Base-by-base conservation (phyloP, 1,284 basidiomycete genomes). In the Leccinum subrobustum region DNA sequence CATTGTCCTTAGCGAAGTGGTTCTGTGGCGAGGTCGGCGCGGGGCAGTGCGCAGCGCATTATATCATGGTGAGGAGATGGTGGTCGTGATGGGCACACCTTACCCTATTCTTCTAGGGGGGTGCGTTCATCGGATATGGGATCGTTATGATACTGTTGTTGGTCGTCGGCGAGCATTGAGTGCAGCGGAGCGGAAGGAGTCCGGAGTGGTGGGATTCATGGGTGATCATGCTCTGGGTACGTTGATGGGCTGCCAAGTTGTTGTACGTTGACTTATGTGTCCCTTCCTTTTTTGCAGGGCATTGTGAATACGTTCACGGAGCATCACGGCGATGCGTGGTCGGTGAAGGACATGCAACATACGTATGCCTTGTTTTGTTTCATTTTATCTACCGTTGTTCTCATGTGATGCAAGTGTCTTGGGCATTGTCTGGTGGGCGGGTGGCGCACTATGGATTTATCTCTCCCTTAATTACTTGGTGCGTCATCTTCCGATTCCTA, bases 231-330 rank as follows among this genome's bases (percentile, higher is more conserved):
- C 76, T 89, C 33, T 96, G 94, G 95, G 91, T 92, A 70, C 59
- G 88, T 78, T 7, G 23, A 18, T 5, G 12, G 11, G n/a, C 44
- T 54, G 11, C 18, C 56, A 16, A 27, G 23, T 23, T 23, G 29
- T 29, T n/a, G n/a, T 2, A 27, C 51, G 3, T 18, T 4, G 29
- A 5, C 35, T 65, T 12, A 63, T 58, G 6, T 39, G 16, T 37
- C 37, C 6, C 18, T 47, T 20, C 18, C 44, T 47, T 44, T 39
- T 42, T 54, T 55, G 29, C 35, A 75, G 71, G 73, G 74, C 33
- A 56, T 65, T 81, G 89, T 98, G 60, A 98, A 98, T 69, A 96
- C 95, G 0, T 97, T 98, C 71, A 97, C 95, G 1, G 93, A 96
- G 71, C 93, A 95, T 70, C 90, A 85, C 59, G 93, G 93, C 23